Percentiles rank a stretch among this genome's conserved stretches.
Evolutionary conservation across 768 basidiomycete genomes (phyloP).

Genomic region (Termitomyces sp.): DNA sequence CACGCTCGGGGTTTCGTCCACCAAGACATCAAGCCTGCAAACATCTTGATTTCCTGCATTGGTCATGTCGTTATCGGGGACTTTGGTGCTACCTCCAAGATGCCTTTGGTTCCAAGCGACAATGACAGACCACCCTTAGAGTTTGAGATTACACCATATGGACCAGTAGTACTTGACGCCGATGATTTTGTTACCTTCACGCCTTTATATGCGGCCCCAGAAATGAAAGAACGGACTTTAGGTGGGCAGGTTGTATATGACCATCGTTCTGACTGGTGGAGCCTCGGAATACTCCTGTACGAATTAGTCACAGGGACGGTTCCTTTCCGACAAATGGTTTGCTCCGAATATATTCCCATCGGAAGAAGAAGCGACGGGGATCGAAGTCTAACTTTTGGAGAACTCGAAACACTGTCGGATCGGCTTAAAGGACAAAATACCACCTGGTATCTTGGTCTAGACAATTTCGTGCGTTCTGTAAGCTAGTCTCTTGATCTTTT

Average conservation of each 20-base stretch:
- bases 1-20: slow-evolving; percentile 64
- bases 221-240: slow-evolving; percentile 21
- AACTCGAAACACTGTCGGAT: slow-evolving; percentile 14
- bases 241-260: slow-evolving; percentile 25
- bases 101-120: slow-evolving; percentile 12
- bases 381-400: slow-evolving; percentile 19
- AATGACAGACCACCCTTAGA: neutral
- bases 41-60: slow-evolving; percentile 48
- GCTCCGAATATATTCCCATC: neutral
- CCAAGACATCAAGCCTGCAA: slow-evolving; percentile 65
- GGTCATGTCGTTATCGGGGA: slow-evolving; percentile 55
- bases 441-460: slow-evolving; percentile 10
- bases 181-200: slow-evolving; percentile 25
- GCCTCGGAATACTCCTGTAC: slow-evolving; percentile 26
- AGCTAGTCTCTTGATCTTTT: slow-evolving; percentile 3
- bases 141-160: neutral
- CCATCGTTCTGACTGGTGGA: slow-evolving; percentile 32
- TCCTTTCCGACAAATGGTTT: slow-evolving; percentile 11
- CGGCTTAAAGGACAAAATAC: neutral
- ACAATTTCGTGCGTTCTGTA: slow-evolving; percentile 21
- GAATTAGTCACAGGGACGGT: slow-evolving; percentile 25
- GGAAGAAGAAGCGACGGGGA: slow-evolving; percentile 17
- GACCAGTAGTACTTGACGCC: slow-evolving; percentile 18
- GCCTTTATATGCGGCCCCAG: slow-evolving; percentile 31
- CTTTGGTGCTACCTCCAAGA: slow-evolving; percentile 48